Conservation (phyloP, 2,329 filamentous ascomycete species). For the Aureobasidium melanogenum region DNA sequence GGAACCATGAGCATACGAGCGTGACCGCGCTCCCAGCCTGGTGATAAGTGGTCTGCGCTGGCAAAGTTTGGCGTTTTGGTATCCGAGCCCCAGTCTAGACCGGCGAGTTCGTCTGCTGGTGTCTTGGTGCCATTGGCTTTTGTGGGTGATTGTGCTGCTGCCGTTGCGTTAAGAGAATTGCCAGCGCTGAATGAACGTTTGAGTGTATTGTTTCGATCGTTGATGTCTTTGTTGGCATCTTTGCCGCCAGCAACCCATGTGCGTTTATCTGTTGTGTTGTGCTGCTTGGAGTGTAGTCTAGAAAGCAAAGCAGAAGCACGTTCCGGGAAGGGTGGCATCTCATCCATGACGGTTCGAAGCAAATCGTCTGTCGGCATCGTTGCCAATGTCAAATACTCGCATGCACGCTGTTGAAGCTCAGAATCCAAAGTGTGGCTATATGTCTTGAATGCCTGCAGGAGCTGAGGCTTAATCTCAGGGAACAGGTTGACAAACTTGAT, state of each 20-base stretch:
- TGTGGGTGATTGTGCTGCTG: constrained; percentile 34
- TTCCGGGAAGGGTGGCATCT: constrained; percentile 98
- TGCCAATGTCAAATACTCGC: constrained; percentile 83
- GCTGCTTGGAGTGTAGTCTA: constrained; percentile 87
- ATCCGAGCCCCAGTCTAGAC: constrained; percentile 64
- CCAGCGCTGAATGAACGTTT: constrained; percentile 71
- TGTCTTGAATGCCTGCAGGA: constrained; percentile 78
- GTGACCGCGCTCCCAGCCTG: constrained; percentile 89
- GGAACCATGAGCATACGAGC: constrained; percentile 68
- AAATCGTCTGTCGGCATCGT: constrained; percentile 83
- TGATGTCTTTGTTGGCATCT: constrained; percentile 75
- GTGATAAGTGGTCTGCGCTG: constrained; percentile 83
- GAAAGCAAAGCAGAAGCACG: constrained; percentile 86
- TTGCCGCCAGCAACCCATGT: constrained; percentile 98
- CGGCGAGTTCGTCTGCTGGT: constrained; percentile 57
- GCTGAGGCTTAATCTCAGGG: constrained; percentile 93
- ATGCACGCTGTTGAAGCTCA: constrained; percentile 91
- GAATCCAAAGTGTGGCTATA: constrained; percentile 94
- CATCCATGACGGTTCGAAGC: constrained; percentile 86
- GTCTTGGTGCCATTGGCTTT: constrained; percentile 27
- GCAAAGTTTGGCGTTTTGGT: constrained; percentile 73
- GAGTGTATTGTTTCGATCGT: constrained; percentile 72
- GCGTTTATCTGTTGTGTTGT: constrained; percentile 76
- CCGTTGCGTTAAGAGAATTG: constrained; percentile 26
- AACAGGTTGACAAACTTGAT: constrained; percentile 98